Base-by-base conservation (phyloP, 2,329 filamentous ascomycete species). In the Diplodia sapinea region DNA sequence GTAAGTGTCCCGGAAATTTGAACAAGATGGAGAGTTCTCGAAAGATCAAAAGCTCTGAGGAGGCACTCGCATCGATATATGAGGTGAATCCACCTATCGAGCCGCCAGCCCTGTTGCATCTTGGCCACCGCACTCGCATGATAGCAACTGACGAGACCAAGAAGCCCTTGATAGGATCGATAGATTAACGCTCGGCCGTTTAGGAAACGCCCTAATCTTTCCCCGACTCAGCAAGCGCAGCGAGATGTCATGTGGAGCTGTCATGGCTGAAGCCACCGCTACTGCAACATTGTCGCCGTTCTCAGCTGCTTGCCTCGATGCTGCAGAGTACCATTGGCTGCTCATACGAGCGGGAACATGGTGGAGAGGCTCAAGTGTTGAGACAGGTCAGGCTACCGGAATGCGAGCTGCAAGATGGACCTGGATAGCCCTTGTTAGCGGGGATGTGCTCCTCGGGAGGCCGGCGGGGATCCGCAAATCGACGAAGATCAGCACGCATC, bases 331-430 rank as follows among this genome's bases (percentile, higher is more conserved):
- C 8, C 23, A 65, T 65, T 65, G 62, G 62, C 38, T 29, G 5
- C 4, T 9, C 3, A 65, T 23, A 36, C 33, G 50, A 13, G 33
- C 15, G 29, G 50, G 62, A 54, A 13, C 62, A 38, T 65, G 62
- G 15, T 33, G n/a, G 36, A 55, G 62, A 54, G 62, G 62, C 62
- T 65, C 62, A 65, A 65, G 29, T 26, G 62, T 29, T 65, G 51
- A 65, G 36, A 65, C 62, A 38, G n/a, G 31, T 36, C 15, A 38
- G 15, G 38, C 43, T 31, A 23, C 59, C 29, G 59, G 59, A 51
- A 63, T 52, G 59, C 6, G 29, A 40, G 57, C 43, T 49, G 57
- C 57, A 47, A 15, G 29, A 17, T 50, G n/a, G 57, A 50, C 15
- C n/a, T 13, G 43, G 59, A 40, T 63, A 26, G 26, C 17, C n/a